Percentiles rank a stretch among this genome's conserved stretches.
Conservation (phyloP, 768 basidiomycete genomes). For the Fistulinella prunicolor region DNA sequence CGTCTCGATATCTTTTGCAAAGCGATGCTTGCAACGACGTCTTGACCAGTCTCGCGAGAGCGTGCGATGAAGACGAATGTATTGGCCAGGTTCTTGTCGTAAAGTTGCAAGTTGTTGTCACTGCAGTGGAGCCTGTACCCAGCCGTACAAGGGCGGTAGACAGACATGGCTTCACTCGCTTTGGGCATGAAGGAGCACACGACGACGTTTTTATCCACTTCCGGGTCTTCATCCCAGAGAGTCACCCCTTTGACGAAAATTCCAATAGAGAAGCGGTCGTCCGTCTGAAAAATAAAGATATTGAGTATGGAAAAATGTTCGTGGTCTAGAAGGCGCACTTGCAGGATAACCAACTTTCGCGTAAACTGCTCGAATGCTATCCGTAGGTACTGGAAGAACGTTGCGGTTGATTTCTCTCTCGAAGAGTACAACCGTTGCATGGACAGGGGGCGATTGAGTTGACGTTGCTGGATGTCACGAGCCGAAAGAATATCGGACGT, state of each 20-base stretch:
- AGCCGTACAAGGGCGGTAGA: conserved; percentile 46
- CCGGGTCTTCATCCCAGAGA: conserved; percentile 56
- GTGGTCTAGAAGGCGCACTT: conserved; percentile 39
- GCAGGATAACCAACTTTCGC: conserved; percentile 54
- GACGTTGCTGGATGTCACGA: conserved; percentile 49
- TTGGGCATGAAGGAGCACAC: conserved; percentile 61
- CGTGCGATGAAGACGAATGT: conserved; percentile 60
- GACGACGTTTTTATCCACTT: conserved; percentile 56
- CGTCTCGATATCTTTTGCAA: conserved; percentile 55
- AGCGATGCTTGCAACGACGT: conserved; percentile 58
- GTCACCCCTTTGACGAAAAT: conserved; percentile 62
- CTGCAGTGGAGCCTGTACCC: conserved; percentile 58
- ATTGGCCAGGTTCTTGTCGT: conserved; percentile 47
- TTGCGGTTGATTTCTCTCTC: conserved; percentile 43
- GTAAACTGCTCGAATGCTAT: conserved; percentile 56
- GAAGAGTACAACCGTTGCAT: conserved; percentile 64
- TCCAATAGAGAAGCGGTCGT: conserved; percentile 58
- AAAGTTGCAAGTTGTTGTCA: conserved; percentile 57
- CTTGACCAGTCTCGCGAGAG: conserved; percentile 41
- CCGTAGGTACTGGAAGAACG: conserved; percentile 61
- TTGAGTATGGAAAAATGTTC: too few relatives aligned
- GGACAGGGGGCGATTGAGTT: conserved; percentile 50
- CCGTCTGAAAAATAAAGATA: conserved; percentile 41
- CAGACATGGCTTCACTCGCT: conserved; percentile 45
- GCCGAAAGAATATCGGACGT: conserved; percentile 56